Evolutionary conservation across 2,329 filamentous ascomycete genomes (phyloP).

Genomic region (Seiridium unicorne): DNA sequence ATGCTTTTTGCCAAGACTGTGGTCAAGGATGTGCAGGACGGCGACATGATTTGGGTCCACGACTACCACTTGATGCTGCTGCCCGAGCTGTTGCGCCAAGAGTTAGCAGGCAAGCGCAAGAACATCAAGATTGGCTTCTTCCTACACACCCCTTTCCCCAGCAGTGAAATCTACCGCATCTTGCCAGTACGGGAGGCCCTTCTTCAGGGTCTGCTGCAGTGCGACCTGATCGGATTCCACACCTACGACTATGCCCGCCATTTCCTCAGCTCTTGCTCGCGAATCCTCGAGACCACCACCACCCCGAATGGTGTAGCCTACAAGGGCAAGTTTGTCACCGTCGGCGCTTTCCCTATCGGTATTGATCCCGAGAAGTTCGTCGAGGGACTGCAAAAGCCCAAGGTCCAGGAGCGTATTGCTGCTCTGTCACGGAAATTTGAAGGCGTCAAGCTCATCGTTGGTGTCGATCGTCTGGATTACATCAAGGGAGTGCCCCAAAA

Average conservation of each 20-base stretch:
- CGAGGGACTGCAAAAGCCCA: constrained; percentile 80
- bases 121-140: constrained; percentile 99
- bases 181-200: constrained; percentile 89
- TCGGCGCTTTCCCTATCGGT: constrained; percentile 95
- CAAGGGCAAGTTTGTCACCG: constrained; percentile 81
- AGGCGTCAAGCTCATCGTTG: constrained; percentile 93
- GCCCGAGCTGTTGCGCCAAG: constrained; percentile 90
- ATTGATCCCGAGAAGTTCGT: constrained; percentile 97
- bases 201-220: constrained; percentile 82
- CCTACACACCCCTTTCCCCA: constrained; percentile 94
- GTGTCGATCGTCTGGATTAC: constrained; percentile 94
- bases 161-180: constrained; percentile 95
- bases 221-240: constrained; percentile 95
- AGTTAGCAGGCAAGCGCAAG: constrained; percentile 76
- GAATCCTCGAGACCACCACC: constrained; percentile 78
- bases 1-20: constrained; percentile 87
- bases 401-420: constrained; percentile 84
- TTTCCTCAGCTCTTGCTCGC: constrained; percentile 94
- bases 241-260: constrained; percentile 99
- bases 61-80: constrained; percentile 98
- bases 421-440: constrained; percentile 87
- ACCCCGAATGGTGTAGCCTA: constrained; percentile 94
- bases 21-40: constrained; percentile 83
- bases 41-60: constrained; percentile 96
- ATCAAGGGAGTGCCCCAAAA: constrained; percentile 99